phyloP scores from a whole-genome alignment of 306 rosid genomes.

The Dalbergia cochinchinensis region DNA sequence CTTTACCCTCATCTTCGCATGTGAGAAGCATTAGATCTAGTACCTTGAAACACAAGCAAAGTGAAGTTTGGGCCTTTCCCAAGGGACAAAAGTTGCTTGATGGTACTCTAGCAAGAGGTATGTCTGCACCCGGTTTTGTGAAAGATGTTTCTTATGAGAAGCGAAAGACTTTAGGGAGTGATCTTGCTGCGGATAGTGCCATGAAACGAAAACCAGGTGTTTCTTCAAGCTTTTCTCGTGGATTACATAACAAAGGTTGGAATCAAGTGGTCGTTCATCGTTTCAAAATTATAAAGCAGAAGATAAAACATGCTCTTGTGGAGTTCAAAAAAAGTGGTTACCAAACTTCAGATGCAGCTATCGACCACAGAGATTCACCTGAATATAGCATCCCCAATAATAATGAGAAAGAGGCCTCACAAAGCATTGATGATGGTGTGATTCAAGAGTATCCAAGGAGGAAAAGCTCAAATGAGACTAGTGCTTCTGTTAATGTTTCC shows the following conservation, averaged over 20 bases:
- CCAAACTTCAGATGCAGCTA: constrained; percentile 44
- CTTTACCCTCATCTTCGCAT: constrained; percentile 52
- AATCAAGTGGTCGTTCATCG: constrained; percentile 79
- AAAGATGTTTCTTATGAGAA: constrained; percentile 36
- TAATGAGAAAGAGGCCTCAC: constrained; percentile 52
- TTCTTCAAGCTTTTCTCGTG: constrained; percentile 52
- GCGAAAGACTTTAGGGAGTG: constrained; percentile 34
- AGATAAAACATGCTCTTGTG: constrained; percentile 69
- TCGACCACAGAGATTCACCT: constrained; percentile 32
- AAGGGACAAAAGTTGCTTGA: constrained; percentile 51
- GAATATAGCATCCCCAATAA: constrained; percentile 37
- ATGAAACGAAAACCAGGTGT: constrained; percentile 38
- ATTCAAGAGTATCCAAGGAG: constrained; percentile 40
- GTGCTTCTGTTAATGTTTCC: constrained; percentile 50
- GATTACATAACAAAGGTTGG: constrained; percentile 74
- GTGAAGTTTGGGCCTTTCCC: constrained; percentile 61
- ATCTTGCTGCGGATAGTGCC: constrained; percentile 36
- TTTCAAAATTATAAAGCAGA: constrained; percentile 76
- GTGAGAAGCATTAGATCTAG: constrained; percentile 49
- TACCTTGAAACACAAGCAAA: constrained; percentile 79
- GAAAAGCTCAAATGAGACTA: constrained; percentile 42
- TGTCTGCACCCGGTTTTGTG: constrained; percentile 44
- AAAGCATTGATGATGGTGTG: constrained; percentile 42
- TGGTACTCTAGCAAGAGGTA: constrained; percentile 47
- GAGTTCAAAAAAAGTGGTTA: constrained; percentile 64